Evolutionary conservation across 208 protist species (phyloP).

Genomic region (Trypanosoma theileri): DNA sequence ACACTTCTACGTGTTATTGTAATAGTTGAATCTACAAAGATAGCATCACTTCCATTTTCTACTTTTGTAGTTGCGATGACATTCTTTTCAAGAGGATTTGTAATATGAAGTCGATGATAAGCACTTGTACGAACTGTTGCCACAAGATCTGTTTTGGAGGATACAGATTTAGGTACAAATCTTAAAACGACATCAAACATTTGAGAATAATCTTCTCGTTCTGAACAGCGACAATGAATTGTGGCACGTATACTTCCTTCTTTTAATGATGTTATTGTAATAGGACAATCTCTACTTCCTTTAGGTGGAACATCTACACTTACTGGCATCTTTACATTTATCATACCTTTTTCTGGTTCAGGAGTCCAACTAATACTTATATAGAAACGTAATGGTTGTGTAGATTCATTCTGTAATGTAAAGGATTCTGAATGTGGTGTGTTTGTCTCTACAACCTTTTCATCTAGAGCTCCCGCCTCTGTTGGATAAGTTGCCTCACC

Average conservation of each 20-base stretch:
- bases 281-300: conserved; percentile 54
- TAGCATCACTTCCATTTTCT: conserved; percentile 45
- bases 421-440: conserved; percentile 48
- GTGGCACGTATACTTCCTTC: conserved; percentile 80
- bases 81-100: conserved; percentile 87
- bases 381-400: conserved; percentile 78
- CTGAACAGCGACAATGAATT: conserved; percentile 52
- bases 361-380: conserved; percentile 73
- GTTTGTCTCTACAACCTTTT: conserved; percentile 53
- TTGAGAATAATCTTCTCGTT: conserved; percentile 88
- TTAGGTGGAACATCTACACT: conserved; percentile 89
- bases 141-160: conserved; percentile 63
- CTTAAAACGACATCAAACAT: conserved; percentile 77
- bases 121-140: conserved; percentile 77
- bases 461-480: conserved; percentile 44
- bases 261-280: conserved; percentile 79
- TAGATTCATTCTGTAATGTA: conserved; percentile 83
- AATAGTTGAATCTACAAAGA: conserved; percentile 63
- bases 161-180: conserved; percentile 37
- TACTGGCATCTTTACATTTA: conserved; percentile 54
- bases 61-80: conserved; percentile 66
- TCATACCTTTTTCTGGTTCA: conserved; percentile 53
- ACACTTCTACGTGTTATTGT: conserved; percentile 64
- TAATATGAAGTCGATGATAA: conserved; percentile 71
- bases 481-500: conserved; percentile 55